Conservation (phyloP, 768 basidiomycete genomes). For the Termitomyces sp. region DNA sequence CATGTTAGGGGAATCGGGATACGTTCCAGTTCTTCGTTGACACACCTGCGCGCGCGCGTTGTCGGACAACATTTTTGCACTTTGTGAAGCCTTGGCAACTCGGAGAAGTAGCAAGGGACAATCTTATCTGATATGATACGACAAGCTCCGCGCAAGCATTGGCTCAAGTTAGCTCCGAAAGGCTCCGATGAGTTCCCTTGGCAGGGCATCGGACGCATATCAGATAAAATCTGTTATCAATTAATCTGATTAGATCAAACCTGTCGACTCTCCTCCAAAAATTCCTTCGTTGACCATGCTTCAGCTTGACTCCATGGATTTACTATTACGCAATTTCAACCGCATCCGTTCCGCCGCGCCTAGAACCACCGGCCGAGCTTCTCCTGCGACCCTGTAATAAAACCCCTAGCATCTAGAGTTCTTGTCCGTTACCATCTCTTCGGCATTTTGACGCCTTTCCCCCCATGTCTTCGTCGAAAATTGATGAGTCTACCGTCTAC, state of each 20-base stretch:
- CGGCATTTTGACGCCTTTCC: not conserved
- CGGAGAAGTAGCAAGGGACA: constrained; percentile 11
- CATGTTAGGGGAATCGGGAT: not conserved
- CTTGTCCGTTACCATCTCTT: not conserved
- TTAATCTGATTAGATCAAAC: constrained; percentile 25
- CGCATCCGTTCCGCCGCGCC: not conserved
- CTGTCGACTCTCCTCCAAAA: not conserved
- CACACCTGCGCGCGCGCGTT: not conserved
- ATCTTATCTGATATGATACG: constrained; percentile 33
- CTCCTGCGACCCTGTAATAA: not conserved
- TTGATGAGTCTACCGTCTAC: constrained; percentile 22
- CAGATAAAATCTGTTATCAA: constrained; percentile 18
- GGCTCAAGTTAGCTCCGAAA: constrained; percentile 2
- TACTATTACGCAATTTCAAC: constrained; percentile 8
- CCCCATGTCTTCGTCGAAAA: constrained; percentile 8
- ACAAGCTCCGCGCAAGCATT: constrained; percentile 15
- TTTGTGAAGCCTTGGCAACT: constrained; percentile 12
- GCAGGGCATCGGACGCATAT: constrained; percentile 20
- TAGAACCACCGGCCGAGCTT: not conserved
- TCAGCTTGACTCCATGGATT: not conserved
- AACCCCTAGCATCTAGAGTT: not conserved
- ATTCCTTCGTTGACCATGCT: not conserved
- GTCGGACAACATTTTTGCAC: not conserved
- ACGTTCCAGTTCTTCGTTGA: not conserved
- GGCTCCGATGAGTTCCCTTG: constrained; percentile 4